Conservation (phyloP, 192 early-diverging fungal genomes). For the Globomyces pollinis-pini region DNA sequence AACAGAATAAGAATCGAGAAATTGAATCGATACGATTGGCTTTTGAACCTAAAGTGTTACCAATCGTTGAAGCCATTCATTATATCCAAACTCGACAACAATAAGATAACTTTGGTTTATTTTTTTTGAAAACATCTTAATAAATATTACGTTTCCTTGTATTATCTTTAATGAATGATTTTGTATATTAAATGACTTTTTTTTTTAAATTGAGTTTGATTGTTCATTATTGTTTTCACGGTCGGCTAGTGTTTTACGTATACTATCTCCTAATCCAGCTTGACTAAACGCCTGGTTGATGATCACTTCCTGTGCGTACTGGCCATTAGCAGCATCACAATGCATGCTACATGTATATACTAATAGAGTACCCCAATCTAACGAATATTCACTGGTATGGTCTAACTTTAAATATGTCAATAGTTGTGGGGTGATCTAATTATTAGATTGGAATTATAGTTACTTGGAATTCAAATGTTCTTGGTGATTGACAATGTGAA, state of each 20-base stretch:
- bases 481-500: slow-evolving; percentile 56
- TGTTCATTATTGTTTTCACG: neutral
- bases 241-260: slow-evolving; percentile 13
- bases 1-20: too few relatives aligned
- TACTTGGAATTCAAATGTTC: slow-evolving; percentile 89
- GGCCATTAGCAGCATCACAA: slow-evolving; percentile 50
- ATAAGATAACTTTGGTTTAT: too few relatives aligned
- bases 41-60: too few relatives aligned
- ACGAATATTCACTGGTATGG: slow-evolving; percentile 53
- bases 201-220: too few relatives aligned
- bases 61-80: too few relatives aligned
- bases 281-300: slow-evolving; percentile 77
- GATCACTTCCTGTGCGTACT: slow-evolving; percentile 38
- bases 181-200: too few relatives aligned
- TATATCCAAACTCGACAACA: too few relatives aligned
- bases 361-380: slow-evolving; percentile 89
- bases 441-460: slow-evolving; percentile 4
- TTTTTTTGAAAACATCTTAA: too few relatives aligned
- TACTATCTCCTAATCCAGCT: slow-evolving; percentile 59
- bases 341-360: slow-evolving; percentile 80
- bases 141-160: too few relatives aligned
- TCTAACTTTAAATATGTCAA: slow-evolving; percentile 71
- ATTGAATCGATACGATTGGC: too few relatives aligned
- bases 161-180: too few relatives aligned
- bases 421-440: slow-evolving; percentile 78